phyloP scores from a whole-genome alignment of 148 eudicot species.

The Arctostaphylos glauca region DNA sequence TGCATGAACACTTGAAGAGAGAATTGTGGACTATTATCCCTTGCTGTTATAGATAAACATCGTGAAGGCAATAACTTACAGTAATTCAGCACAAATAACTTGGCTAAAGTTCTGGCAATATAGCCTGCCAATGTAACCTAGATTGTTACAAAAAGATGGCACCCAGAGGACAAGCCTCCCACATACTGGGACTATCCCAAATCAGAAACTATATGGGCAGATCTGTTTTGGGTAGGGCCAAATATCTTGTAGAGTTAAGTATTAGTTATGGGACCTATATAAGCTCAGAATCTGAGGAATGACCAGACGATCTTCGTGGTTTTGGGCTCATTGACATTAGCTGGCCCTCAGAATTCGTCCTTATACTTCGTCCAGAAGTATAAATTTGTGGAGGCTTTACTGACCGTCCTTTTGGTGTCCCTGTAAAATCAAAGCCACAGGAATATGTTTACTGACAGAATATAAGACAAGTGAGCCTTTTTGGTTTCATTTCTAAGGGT shows the following conservation, averaged over 20 bases:
- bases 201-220: background rate
- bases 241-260: background rate
- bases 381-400: slow-evolving; percentile 50
- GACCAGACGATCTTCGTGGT: slow-evolving; percentile 48
- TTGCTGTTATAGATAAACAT: background rate
- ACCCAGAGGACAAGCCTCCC: background rate
- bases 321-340: slow-evolving; percentile 29
- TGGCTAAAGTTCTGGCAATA: slow-evolving; percentile 1
- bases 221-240: background rate
- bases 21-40: background rate
- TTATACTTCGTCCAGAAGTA: slow-evolving; percentile 34
- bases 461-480: too few relatives aligned
- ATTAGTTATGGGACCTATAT: slow-evolving; percentile 14
- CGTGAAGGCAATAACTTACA: background rate
- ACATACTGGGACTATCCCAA: background rate
- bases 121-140: background rate
- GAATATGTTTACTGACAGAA: background rate
- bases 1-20: background rate
- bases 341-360: slow-evolving; percentile 42
- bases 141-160: background rate
- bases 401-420: slow-evolving; percentile 44
- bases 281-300: slow-evolving; percentile 70
- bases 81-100: background rate
- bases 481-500: too few relatives aligned
- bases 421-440: slow-evolving; percentile 28